Evolutionary conservation across 352 stramenopile species (phyloP).

Genomic region (Blastocystis sp.): DNA sequence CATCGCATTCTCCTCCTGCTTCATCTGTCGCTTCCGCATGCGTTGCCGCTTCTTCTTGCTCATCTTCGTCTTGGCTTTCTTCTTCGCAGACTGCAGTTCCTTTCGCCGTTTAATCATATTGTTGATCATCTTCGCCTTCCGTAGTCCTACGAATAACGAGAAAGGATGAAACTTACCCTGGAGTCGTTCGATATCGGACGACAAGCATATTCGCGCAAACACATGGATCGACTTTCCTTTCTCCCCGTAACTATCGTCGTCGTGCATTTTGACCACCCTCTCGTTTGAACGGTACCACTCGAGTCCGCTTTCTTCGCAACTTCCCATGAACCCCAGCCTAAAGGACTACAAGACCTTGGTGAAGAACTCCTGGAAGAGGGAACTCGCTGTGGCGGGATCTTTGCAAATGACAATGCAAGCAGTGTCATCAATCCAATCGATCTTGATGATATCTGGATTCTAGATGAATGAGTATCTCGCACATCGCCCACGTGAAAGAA

Average conservation of each 20-base stretch:
- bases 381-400: not conserved
- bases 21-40: not conserved
- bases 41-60: not conserved
- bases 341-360: not conserved
- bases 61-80: constrained; percentile 1
- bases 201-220: not conserved
- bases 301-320: constrained; percentile 25
- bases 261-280: not conserved
- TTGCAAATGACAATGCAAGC: constrained; percentile 44
- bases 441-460: not conserved
- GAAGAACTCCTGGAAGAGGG: not conserved
- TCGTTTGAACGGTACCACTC: constrained; percentile 24
- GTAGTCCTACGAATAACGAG: not conserved
- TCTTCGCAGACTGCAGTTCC: constrained; percentile 6
- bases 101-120: constrained; percentile 21
- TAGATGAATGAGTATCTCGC: not conserved
- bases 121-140: constrained; percentile 43
- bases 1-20: not conserved
- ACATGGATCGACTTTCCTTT: constrained; percentile 30
- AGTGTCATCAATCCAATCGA: constrained; percentile 51
- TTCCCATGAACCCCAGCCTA: not conserved
- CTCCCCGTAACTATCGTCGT: constrained; percentile 18
- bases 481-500: not conserved
- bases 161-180: not conserved
- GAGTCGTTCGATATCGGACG: constrained; percentile 17